Evolutionary conservation across 305 asterid species (phyloP), one percentile per base, ranked within the genome.

Genomic region (Ilex paraguariensis): DNA sequence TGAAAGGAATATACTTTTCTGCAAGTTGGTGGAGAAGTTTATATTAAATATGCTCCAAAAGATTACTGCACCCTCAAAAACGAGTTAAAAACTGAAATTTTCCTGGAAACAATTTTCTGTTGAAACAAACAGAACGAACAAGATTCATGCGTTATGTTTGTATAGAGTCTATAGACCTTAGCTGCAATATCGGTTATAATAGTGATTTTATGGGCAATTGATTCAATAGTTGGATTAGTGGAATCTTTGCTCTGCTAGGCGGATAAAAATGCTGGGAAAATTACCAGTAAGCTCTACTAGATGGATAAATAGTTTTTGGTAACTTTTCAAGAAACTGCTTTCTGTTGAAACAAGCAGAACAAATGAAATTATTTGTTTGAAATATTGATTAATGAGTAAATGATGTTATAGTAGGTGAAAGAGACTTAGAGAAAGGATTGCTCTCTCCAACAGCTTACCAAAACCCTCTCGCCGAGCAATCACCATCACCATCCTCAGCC

Each of bases 401-500:
- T 46, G 13, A 10, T 10, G 7, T 11, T 46, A 10, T 13, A 46
- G 52, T 46, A 46, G 52, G 52, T 46, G 52, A 46, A 3, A 46
- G 52, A 46, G 52, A 46, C 52, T 46, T 46, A 46, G 52, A 46
- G 15, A 46, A 46, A 13, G 52, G 52, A 11, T 10, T 46, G 52
- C 0, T 46, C 15, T 5, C 52, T 46, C 52, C 52, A 13, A 10
- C 52, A 13, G 0, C 52, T 3, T 5, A 13, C n/a, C 52, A 46
- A 46, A 46, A 54, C 57, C 57, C 32, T 54, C 32, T 7, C 57
- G 32, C 31, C 11, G 57, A 54, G 30, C 32, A 39, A 64, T 55
- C 60, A 12, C 68, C 60, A 54, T 1, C 59, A 14, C 58, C 66
- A 9, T 51, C 68, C 54, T 16, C 61, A 13, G 16, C 60, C 12